Evolutionary conservation across 441 rosid species (phyloP).

Genomic region (Geranium incanum): DNA sequence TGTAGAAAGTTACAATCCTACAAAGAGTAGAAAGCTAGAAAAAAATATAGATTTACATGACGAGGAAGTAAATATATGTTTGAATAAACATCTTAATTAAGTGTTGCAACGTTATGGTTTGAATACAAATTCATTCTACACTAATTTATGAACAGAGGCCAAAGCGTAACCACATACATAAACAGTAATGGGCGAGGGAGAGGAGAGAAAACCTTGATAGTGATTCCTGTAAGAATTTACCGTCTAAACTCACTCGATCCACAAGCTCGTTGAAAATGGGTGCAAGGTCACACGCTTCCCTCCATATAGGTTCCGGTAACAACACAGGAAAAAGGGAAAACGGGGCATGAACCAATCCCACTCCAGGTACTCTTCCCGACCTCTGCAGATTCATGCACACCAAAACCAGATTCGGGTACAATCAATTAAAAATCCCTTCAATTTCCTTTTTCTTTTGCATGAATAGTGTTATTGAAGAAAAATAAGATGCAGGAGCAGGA

Average conservation of each 20-base stretch:
- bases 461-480: neutral
- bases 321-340: conserved; percentile 66
- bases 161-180: neutral
- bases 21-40: neutral
- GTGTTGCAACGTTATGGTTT: neutral
- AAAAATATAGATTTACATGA: neutral
- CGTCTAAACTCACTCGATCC: conserved; percentile 94
- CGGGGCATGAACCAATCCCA: conserved; percentile 87
- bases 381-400: conserved; percentile 35
- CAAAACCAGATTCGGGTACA: conserved; percentile 5
- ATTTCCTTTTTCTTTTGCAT: neutral
- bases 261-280: conserved; percentile 88
- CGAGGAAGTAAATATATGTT: neutral
- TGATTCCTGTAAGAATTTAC: conserved; percentile 68
- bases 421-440: conserved; percentile 8
- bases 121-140: neutral
- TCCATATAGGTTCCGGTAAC: conserved; percentile 70
- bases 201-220: conserved; percentile 59
- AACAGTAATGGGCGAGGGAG: neutral
- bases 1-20: neutral
- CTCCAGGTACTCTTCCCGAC: conserved; percentile 85
- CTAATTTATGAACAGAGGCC: neutral
- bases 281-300: conserved; percentile 80
- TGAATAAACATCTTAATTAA: neutral
- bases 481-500: neutral